phyloP scores from a whole-genome alignment of 1,139 yeast species.

The Candida albicans region DNA sequence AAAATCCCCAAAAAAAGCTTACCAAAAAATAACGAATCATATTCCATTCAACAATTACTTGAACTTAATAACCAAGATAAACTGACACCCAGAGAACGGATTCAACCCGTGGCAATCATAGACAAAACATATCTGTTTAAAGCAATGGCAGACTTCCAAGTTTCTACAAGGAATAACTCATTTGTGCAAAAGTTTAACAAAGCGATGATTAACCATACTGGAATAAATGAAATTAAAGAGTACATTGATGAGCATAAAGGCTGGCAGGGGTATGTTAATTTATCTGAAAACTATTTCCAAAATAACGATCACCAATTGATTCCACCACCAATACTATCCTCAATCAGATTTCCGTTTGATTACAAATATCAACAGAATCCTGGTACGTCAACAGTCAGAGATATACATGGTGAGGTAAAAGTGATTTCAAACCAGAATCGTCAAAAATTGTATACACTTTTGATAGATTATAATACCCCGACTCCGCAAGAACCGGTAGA shows the following conservation, averaged over 20 bases:
- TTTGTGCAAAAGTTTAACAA: conserved; percentile 39
- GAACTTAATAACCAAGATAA: conserved; percentile 16
- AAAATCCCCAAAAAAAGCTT: conserved; percentile 58
- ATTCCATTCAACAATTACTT: conserved; percentile 56
- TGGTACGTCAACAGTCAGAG: conserved; percentile 58
- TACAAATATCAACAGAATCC: conserved; percentile 49
- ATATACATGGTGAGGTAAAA: conserved; percentile 55
- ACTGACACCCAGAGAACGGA: conserved; percentile 31
- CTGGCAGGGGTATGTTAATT: conserved; percentile 35
- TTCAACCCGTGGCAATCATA: conserved; percentile 66
- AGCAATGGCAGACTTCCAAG: conserved; percentile 87
- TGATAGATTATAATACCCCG: conserved; percentile 34
- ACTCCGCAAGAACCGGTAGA: conserved; percentile 34
- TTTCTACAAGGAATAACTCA: conserved; percentile 57
- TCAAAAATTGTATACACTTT: conserved; percentile 48
- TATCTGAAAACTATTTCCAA: conserved; percentile 19
- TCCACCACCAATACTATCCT: conserved; percentile 85
- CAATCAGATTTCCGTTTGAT: conserved; percentile 71
- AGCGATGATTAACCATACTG: conserved; percentile 23
- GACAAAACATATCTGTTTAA: conserved; percentile 76
- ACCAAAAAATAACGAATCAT: conserved; percentile 44
- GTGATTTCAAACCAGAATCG: conserved; percentile 39
- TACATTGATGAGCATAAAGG: conserved; percentile 41
- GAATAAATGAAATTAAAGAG: conserved; percentile 39
- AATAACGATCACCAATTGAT: conserved; percentile 62